Evolutionary conservation across 768 basidiomycete species (phyloP), one percentile per base, ranked within the genome.

Genomic region (Termitomyces sp.): DNA sequence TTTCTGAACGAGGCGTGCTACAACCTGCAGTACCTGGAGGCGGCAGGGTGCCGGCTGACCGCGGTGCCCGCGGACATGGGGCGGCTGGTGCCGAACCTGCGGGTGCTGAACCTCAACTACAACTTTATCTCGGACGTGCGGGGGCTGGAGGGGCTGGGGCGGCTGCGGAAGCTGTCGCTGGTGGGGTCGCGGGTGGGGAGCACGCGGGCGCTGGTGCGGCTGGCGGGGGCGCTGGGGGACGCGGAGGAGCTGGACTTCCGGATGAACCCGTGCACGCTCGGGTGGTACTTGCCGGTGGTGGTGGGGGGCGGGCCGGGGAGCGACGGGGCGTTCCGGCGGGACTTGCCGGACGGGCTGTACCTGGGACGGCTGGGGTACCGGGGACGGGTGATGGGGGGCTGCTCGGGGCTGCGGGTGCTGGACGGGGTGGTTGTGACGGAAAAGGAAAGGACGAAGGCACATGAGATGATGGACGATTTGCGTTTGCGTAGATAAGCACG

Each of bases 201-300:
- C 57, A 87, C 86, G 37, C 87, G 87, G 69, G 77, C 81, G 51
- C 75, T 97, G 70, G 82, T 94, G 73, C 79, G 83, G 55, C 76
- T 88, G 41, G 73, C 94, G 63, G 79, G 80, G 62, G 77, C 83
- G 51, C 85, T 96, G 79, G 76, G 79, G 1, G 87, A 91, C 63
- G 79, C 92, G 64, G 93, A 97, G 77, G 86, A 91, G 84, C 70
- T 95, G 42, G 96, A 98, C 75, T 84, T 97, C 71, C 82, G 96
- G 69, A 97, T 98, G 94, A 99, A 99, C 68, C 95, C 97, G 54
- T 93, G 90, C 64, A 98, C 95, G 20, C 85, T 98, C 12, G 92
- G 92, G 6, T 96, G 93, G 89, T 98, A 99, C 72, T 79, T 97
- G 34, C 94, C 97, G 24, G 73, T 98, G 58, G 79, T 94, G 52